Percentiles rank a stretch among this genome's conserved stretches.
These are phyloP conservation scores for Protomyces arabidopsidicola DNA, from an alignment of 1,139 yeast genomes.

Conservation along the genomic window DNA sequence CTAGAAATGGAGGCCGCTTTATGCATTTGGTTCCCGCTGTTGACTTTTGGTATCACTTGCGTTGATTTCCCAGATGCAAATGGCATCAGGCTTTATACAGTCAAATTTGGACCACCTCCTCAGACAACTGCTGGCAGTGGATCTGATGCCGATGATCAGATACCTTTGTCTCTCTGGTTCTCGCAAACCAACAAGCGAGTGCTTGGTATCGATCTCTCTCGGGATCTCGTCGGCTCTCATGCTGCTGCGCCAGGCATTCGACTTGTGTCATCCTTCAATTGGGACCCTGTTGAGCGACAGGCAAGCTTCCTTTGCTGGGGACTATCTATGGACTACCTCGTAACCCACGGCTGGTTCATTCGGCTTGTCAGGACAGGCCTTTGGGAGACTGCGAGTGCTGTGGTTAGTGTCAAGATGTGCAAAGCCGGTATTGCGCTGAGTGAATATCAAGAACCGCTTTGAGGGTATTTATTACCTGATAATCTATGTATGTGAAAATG, in stretches of 20 bases:
- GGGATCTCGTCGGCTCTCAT: slow-evolving; percentile 21
- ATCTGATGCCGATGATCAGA: slow-evolving; percentile 4
- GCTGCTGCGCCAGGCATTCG: slow-evolving; percentile 18
- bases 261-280: slow-evolving; percentile 9
- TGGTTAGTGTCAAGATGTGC: slow-evolving; percentile 13
- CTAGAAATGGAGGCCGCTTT: slow-evolving; percentile 23
- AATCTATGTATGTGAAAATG: background rate
- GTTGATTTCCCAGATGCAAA: slow-evolving; percentile 19
- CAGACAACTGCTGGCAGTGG: background rate
- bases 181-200: slow-evolving; percentile 11
- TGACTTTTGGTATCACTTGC: slow-evolving; percentile 23
- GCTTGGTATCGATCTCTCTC: slow-evolving; percentile 12
- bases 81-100: slow-evolving; percentile 9
- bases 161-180: slow-evolving; percentile 20
- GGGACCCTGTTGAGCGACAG: slow-evolving; percentile 13
- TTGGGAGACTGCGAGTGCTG: slow-evolving; percentile 17
- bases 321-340: slow-evolving; percentile 16
- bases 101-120: background rate
- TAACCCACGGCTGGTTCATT: slow-evolving; percentile 8
- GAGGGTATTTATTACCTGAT: background rate
- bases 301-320: slow-evolving; percentile 21
- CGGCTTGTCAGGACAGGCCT: slow-evolving; percentile 14
- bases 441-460: slow-evolving; percentile 21
- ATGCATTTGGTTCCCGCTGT: slow-evolving; percentile 18
- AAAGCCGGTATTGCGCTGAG: slow-evolving; percentile 2